Base-by-base conservation (phyloP, 257 asterid species). In the Prunella vulgaris region DNA sequence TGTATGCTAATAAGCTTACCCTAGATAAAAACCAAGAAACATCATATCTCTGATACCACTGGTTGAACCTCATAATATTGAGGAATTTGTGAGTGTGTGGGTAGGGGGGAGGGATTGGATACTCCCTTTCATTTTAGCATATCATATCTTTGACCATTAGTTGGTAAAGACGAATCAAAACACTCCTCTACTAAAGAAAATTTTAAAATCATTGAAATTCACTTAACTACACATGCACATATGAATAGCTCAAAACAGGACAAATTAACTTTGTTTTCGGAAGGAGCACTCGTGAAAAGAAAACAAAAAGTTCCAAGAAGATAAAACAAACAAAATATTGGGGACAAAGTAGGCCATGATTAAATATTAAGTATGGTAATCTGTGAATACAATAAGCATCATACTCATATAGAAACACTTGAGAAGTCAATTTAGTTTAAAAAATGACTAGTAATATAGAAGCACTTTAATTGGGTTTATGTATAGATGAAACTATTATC, bases 1-100 rank as follows among this genome's bases (percentile, higher is more conserved):
- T 90, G 83, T 93, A 88, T 3, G 97, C 93, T 84, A 93, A 77
- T 79, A 90, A 79, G 76, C 80, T 71, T 44, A 81, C 77, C 70
- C 89, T 84, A 58, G 52, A 63, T 33, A 70, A 35, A 54, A 42
- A 40, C 15, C 5, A 82, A 64, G 13, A 54, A 66, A 40, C 63
- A 30, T 61, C 42, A 12, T n/a, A n/a, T n/a, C n/a, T n/a, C n/a
- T n/a, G n/a, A n/a, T n/a, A n/a, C n/a, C n/a, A n/a, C 60, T 18
- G 7, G 62, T 68, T 59, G 52, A 74, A 21, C 14, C 57, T 25
- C 38, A 37, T 60, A 66, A 52, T 15, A 37, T 32, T 57, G 52
- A 69, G 35, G 35, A 13, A 22, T 30, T 3, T 2, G 12, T 10
- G 40, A 27, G 4, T 5, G 37, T 33, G 38, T 4, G 35, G 4